Conservation (phyloP, 192 early-diverging fungal genomes). For the Diversispora eburnea region DNA sequence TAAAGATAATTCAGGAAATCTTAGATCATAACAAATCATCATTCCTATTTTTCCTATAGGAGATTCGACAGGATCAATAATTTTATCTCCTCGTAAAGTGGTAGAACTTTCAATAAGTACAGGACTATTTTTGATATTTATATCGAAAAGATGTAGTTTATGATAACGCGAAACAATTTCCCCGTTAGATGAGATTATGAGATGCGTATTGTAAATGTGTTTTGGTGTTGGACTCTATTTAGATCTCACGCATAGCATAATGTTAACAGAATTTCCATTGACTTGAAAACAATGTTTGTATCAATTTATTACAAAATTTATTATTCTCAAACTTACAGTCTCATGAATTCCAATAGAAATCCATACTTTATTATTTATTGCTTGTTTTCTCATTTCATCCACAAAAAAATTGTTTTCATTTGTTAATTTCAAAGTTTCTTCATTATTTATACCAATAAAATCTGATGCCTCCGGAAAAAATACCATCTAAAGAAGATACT, state of each 20-base stretch:
- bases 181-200: constrained; percentile 61
- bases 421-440: constrained; percentile 51
- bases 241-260: background rate
- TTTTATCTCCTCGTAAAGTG: constrained; percentile 37
- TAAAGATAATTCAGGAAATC: constrained; percentile 72
- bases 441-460: constrained; percentile 61
- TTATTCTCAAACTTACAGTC: constrained; percentile 31
- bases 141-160: constrained; percentile 83
- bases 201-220: constrained; percentile 64
- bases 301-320: background rate
- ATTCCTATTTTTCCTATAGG: constrained; percentile 60
- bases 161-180: constrained; percentile 54
- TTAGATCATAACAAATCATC: constrained; percentile 76
- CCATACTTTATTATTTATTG: constrained; percentile 58
- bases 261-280: background rate
- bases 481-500: constrained; percentile 43
- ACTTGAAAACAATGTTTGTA: too few relatives aligned
- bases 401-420: constrained; percentile 54
- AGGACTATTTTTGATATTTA: constrained; percentile 52
- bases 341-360: constrained; percentile 82
- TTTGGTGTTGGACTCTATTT: constrained; percentile 31
- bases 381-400: constrained; percentile 53
- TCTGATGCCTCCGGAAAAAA: constrained; percentile 85
- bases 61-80: constrained; percentile 40
- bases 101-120: constrained; percentile 46